These are phyloP conservation scores for Pinus tabuliformis DNA, from an alignment of 75 land plant species.

Conservation along the genomic window DNA sequence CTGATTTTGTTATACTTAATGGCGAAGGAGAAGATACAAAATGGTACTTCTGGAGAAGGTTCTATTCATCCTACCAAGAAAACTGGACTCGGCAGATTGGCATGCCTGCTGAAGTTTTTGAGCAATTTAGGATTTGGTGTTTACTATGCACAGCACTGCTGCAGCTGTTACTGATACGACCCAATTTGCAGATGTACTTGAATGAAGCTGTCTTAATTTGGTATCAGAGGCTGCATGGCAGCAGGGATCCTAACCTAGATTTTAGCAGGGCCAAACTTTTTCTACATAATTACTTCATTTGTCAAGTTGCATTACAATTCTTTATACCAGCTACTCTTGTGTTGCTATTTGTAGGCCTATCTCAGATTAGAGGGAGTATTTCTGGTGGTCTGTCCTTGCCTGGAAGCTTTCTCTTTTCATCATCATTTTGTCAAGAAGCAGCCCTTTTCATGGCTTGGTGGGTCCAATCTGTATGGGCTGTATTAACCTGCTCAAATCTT, in stretches of 20 bases:
- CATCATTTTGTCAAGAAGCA: slow-evolving; percentile 30
- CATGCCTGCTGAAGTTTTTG: slow-evolving; percentile 28
- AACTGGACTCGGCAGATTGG: slow-evolving; percentile 46
- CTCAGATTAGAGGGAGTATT: slow-evolving; percentile 31
- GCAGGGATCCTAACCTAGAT: slow-evolving; percentile 63
- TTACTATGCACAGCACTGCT: slow-evolving; percentile 38
- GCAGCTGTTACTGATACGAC: slow-evolving; percentile 49
- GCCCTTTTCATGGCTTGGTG: slow-evolving; percentile 75
- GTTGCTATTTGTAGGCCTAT: slow-evolving; percentile 62
- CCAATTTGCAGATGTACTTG: slow-evolving; percentile 65
- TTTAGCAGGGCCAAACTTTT: slow-evolving; percentile 68
- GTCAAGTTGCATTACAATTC: slow-evolving; percentile 59
- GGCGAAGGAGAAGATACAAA: slow-evolving; percentile 14
- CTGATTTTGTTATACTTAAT: background rate
- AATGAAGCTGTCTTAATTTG: slow-evolving; percentile 76
- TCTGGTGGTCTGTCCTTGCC: slow-evolving; percentile 8
- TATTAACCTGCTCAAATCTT: slow-evolving; percentile 35
- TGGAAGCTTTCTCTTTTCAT: slow-evolving; percentile 19
- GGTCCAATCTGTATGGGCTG: slow-evolving; percentile 48
- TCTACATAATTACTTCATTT: slow-evolving; percentile 70
- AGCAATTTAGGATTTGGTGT: slow-evolving; percentile 40
- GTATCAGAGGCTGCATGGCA: slow-evolving; percentile 78
- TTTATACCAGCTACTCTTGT: slow-evolving; percentile 54
- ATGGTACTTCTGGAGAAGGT: background rate
- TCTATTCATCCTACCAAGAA: slow-evolving; percentile 8